These are phyloP conservation scores for Uncinocarpus reesii DNA, from an alignment of 2,329 filamentous ascomycete genomes.

Conservation along the genomic window DNA sequence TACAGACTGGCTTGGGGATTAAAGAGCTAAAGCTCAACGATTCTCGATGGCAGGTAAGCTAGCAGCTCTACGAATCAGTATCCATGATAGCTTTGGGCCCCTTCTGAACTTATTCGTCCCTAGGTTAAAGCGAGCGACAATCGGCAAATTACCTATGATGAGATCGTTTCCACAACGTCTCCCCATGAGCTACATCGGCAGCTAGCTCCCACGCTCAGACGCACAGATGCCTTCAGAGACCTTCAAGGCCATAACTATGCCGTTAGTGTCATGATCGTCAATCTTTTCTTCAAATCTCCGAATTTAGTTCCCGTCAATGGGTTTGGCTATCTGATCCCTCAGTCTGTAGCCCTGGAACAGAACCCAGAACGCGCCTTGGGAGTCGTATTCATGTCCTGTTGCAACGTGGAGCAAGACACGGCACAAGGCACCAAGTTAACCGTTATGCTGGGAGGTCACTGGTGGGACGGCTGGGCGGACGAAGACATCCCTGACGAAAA, in stretches of 20 bases:
- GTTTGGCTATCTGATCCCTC: slow-evolving; percentile 87
- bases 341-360: slow-evolving; percentile 55
- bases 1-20: slow-evolving; percentile 45
- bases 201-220: not conserved
- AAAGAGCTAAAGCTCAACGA: slow-evolving; percentile 23
- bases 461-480: slow-evolving; percentile 58
- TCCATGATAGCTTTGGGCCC: not conserved
- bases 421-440: slow-evolving; percentile 70
- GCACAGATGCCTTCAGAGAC: slow-evolving; percentile 18
- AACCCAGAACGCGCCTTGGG: slow-evolving; percentile 79
- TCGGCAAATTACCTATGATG: slow-evolving; percentile 17
- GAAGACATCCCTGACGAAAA: slow-evolving; percentile 52
- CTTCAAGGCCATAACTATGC: slow-evolving; percentile 43
- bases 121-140: slow-evolving; percentile 8
- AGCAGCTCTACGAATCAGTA: not conserved
- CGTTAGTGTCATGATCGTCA: slow-evolving; percentile 83
- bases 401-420: slow-evolving; percentile 47
- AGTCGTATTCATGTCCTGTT: slow-evolving; percentile 80
- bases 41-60: slow-evolving; percentile 1
- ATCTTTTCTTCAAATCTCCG: slow-evolving; percentile 66
- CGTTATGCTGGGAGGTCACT: slow-evolving; percentile 89
- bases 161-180: slow-evolving; percentile 22
- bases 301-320: slow-evolving; percentile 57
- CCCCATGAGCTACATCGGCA: slow-evolving; percentile 15
- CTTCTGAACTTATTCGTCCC: not conserved